A percentile compares a stretch with the other conserved stretches of the same genome.
Conservation (phyloP, 1,139 yeast species). For the Suhomyces chickasaworum region DNA sequence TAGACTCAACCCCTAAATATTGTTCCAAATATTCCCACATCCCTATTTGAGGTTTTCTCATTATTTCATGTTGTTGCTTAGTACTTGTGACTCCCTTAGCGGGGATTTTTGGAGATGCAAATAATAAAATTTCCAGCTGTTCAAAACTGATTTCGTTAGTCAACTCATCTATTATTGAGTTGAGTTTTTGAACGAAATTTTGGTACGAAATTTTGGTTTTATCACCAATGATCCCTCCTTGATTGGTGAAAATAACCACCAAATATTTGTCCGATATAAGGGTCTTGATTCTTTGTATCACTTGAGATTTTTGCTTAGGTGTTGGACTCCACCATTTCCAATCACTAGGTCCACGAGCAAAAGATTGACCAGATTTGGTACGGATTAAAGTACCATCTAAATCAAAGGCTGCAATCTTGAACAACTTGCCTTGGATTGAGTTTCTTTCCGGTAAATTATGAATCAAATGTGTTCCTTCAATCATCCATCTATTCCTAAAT, state of each 20-base stretch:
- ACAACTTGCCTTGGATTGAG: slow-evolving; percentile 7
- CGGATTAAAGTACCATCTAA: slow-evolving; percentile 70
- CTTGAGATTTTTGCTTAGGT: slow-evolving; percentile 18
- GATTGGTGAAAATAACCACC: slow-evolving; percentile 81
- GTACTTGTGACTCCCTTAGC: slow-evolving; percentile 29
- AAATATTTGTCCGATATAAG: slow-evolving; percentile 30
- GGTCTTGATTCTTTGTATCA: slow-evolving; percentile 30
- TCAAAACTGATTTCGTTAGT: slow-evolving; percentile 5
- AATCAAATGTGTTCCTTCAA: slow-evolving; percentile 38
- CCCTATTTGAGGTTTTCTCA: slow-evolving; percentile 77
- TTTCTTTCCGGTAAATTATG: slow-evolving; percentile 29
- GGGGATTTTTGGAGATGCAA: slow-evolving; percentile 63
- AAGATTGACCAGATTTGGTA: slow-evolving; percentile 60
- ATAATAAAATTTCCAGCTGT: slow-evolving; percentile 45
- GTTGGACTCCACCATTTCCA: slow-evolving; percentile 63
- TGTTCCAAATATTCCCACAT: slow-evolving; percentile 59
- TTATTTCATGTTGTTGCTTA: slow-evolving; percentile 38
- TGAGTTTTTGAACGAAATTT: slow-evolving; percentile 49
- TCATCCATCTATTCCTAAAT: slow-evolving; percentile 16
- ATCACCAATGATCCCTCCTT: slow-evolving; percentile 61
- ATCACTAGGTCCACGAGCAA: slow-evolving; percentile 58
- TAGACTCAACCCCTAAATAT: slow-evolving; percentile 33
- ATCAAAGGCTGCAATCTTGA: slow-evolving; percentile 70
- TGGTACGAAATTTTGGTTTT: slow-evolving; percentile 52
- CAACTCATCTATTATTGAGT: slow-evolving; percentile 34